Evolutionary conservation across 305 asterid genomes (phyloP).

Genomic region (Withania somnifera): DNA sequence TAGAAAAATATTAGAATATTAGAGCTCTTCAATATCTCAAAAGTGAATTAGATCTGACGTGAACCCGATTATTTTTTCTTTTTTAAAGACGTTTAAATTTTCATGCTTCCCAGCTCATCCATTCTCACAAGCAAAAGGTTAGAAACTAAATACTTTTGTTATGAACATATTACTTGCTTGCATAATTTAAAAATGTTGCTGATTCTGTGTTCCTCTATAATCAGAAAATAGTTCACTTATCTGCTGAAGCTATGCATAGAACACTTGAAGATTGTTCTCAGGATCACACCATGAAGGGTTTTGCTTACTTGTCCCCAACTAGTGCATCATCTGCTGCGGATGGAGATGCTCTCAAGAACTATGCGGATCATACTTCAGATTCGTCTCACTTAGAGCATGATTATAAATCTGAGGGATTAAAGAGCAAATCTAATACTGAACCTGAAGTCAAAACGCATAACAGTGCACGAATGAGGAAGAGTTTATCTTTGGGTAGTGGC

Average conservation of each 20-base stretch:
- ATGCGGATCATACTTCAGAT: constrained; percentile 26
- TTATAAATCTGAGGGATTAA: constrained; percentile 48
- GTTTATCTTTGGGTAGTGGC: constrained; percentile 55
- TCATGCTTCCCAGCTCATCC: constrained; percentile 78
- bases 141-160: constrained; percentile 15
- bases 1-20: constrained; percentile 15
- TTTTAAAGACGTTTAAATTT: constrained; percentile 67
- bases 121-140: constrained; percentile 69
- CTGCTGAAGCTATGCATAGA: constrained; percentile 59
- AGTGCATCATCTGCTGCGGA: constrained; percentile 24
- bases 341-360: constrained; percentile 14
- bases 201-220: constrained; percentile 15
- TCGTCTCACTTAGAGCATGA: constrained; percentile 41
- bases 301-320: constrained; percentile 18
- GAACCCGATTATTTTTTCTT: constrained; percentile 13
- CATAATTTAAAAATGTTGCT: constrained; percentile 3
- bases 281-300: constrained; percentile 19
- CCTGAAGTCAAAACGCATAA: constrained; percentile 19
- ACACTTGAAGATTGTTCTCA: constrained; percentile 44
- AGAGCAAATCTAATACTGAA: constrained; percentile 32
- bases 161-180: neutral
- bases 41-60: constrained; percentile 32
- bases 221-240: constrained; percentile 48
- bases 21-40: constrained; percentile 12
- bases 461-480: constrained; percentile 34